Conservation (phyloP, 2,329 filamentous ascomycete species). For the Daldinia sp. region DNA sequence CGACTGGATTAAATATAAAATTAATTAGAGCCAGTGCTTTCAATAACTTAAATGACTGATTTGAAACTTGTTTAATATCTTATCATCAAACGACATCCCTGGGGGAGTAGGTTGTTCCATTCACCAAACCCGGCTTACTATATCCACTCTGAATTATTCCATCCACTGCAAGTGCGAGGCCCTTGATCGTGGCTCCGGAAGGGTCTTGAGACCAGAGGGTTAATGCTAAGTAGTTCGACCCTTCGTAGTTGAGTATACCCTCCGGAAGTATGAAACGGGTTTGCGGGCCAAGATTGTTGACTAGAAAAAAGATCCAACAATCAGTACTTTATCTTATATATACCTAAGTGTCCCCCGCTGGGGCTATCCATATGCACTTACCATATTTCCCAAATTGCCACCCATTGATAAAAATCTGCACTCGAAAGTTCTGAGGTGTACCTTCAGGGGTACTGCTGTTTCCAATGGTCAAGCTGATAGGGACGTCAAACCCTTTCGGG, state of each 20-base stretch:
- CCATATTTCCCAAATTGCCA: not conserved
- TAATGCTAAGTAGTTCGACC: not conserved
- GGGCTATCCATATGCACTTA: not conserved
- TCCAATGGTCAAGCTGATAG: not conserved
- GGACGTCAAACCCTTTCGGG: not conserved
- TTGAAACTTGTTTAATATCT: not conserved
- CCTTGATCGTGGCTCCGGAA: not conserved
- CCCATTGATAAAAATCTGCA: not conserved
- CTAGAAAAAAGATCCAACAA: not conserved
- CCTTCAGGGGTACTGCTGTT: not conserved
- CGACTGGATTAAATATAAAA: no score
- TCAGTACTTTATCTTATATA: no score
- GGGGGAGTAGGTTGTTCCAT: not conserved
- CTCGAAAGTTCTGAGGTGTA: not conserved
- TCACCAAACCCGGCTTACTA: not conserved
- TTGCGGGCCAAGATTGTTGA: not conserved
- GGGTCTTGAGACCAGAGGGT: not conserved
- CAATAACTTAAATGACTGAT: not conserved
- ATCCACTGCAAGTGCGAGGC: not conserved
- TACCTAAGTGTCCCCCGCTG: no score
- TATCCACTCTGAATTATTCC: not conserved
- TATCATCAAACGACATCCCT: not conserved
- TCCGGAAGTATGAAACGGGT: not conserved
- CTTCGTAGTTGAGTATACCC: not conserved
- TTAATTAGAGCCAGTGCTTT: not conserved